Percentiles rank a stretch among this genome's conserved stretches.
These are phyloP conservation scores for Beauveria sp. DNA, from an alignment of 2,329 filamentous ascomycete species.

Conservation along the genomic window DNA sequence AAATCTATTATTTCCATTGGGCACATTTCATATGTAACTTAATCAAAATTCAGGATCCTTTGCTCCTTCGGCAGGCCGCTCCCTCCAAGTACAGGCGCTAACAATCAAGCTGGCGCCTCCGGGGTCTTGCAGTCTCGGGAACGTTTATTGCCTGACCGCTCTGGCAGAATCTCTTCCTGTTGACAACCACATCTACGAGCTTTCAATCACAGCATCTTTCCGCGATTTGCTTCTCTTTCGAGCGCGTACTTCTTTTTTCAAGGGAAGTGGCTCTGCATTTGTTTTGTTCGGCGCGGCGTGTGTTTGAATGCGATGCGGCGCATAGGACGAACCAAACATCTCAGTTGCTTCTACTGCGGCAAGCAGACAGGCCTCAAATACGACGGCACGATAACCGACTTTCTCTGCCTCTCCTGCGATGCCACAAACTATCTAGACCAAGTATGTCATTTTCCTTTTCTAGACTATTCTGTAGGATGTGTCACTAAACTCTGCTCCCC, in stretches of 20 bases:
- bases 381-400: constrained; percentile 53
- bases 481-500: constrained; percentile 10
- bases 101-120: background rate
- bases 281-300: background rate
- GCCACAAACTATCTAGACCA: constrained; percentile 85
- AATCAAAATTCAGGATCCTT: background rate
- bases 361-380: constrained; percentile 53
- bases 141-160: constrained; percentile 9
- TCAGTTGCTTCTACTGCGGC: constrained; percentile 81
- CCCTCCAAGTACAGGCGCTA: background rate
- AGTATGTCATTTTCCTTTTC: constrained; percentile 37
- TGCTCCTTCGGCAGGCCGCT: too few relatives aligned
- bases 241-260: background rate
- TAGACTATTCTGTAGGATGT: background rate
- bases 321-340: constrained; percentile 32
- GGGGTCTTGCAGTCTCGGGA: background rate
- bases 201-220: background rate
- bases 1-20: background rate
- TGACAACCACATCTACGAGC: background rate
- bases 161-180: constrained; percentile 12
- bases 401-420: constrained; percentile 71
- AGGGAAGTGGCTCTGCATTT: background rate
- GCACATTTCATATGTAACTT: background rate
- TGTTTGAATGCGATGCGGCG: constrained; percentile 31
- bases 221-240: background rate